Evolutionary conservation across 139 green algal genomes (phyloP).

Genomic region (Volvox reticuliferus): DNA sequence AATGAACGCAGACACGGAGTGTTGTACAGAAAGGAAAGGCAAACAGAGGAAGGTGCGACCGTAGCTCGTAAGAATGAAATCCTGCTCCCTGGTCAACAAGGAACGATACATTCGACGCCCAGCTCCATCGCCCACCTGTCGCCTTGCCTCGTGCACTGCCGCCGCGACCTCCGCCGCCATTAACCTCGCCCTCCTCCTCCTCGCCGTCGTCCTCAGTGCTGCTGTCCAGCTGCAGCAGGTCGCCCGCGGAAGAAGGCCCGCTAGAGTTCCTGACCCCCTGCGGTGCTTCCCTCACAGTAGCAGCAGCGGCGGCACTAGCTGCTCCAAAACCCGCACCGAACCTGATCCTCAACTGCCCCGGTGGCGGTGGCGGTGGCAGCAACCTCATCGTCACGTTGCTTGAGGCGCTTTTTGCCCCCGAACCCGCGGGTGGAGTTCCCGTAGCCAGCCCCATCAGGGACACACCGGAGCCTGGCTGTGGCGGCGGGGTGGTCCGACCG

Average conservation of each 20-base stretch:
- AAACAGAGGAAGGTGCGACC: too few relatives aligned
- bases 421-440: too few relatives aligned
- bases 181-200: background rate
- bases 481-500: background rate
- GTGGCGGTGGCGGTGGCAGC: slow-evolving; percentile 8
- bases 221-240: slow-evolving; percentile 22
- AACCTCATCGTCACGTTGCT: background rate
- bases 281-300: background rate
- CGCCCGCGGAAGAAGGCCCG: background rate
- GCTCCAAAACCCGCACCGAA: background rate
- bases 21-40: too few relatives aligned
- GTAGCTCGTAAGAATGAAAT: too few relatives aligned
- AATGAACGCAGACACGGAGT: too few relatives aligned
- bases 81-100: too few relatives aligned
- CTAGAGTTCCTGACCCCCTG: background rate
- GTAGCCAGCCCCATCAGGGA: background rate
- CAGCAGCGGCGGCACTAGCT: background rate
- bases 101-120: too few relatives aligned
- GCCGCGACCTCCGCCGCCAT: background rate
- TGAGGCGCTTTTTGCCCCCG: background rate
- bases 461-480: background rate
- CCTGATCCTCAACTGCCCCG: background rate
- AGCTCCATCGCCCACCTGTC: background rate
- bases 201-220: background rate
- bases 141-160: background rate